These are phyloP conservation scores for Podospora comata DNA, from an alignment of 495 filamentous ascomycete species.

Conservation along the genomic window DNA sequence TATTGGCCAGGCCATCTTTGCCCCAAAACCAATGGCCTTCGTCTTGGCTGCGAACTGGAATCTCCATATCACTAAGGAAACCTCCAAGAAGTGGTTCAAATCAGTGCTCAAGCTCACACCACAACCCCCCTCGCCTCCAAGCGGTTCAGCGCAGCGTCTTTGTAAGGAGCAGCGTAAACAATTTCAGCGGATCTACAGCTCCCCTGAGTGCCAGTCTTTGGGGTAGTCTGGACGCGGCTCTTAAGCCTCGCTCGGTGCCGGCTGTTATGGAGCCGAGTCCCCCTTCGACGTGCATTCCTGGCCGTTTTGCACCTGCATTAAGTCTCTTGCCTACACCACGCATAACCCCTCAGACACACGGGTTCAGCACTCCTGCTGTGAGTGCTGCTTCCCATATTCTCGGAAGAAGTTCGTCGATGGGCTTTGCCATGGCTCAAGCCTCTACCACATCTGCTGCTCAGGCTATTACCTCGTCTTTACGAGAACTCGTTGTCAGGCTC, in stretches of 20 bases:
- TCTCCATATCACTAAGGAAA: conserved; percentile 82
- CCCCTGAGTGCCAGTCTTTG: conserved; percentile 19
- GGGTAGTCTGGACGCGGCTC: background rate
- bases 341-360: conserved; percentile 71
- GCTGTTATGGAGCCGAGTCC: conserved; percentile 60
- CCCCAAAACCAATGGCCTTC: conserved; percentile 88
- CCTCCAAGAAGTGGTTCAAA: conserved; percentile 90
- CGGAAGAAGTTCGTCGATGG: conserved; percentile 62
- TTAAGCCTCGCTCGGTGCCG: conserved; percentile 34
- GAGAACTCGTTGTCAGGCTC: conserved; percentile 61
- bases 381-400: conserved; percentile 61
- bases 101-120: conserved; percentile 84
- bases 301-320: conserved; percentile 50
- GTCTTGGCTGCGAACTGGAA: conserved; percentile 87
- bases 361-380: conserved; percentile 87
- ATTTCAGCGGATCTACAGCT: conserved; percentile 59
- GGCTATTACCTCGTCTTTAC: conserved; percentile 25
- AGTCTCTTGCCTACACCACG: conserved; percentile 74
- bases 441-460: conserved; percentile 60
- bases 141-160: conserved; percentile 38
- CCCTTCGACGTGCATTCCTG: conserved; percentile 50
- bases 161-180: conserved; percentile 50
- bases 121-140: conserved; percentile 55
- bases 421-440: conserved; percentile 73
- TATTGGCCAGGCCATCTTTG: too few species aligned